These are phyloP conservation scores for Lasiodiplodia gonubiensis DNA, from an alignment of 2,329 filamentous ascomycete species.

Conservation along the genomic window DNA sequence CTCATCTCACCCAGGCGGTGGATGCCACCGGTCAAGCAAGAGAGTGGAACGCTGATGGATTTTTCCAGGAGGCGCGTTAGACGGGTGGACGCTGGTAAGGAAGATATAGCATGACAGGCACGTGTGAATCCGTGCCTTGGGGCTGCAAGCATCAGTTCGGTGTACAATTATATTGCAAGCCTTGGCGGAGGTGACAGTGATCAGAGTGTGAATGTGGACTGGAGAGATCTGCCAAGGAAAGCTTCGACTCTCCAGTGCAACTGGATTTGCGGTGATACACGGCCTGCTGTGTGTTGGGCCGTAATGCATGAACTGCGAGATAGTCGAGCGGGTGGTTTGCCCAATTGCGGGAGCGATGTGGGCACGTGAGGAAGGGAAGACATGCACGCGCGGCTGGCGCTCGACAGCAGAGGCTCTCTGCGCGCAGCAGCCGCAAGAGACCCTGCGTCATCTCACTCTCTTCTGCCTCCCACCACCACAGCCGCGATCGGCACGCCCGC, in stretches of 20 bases:
- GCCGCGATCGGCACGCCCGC: slow-evolving; percentile 2
- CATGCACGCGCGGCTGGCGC: slow-evolving; percentile 15
- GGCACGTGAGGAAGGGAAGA: too few relatives aligned
- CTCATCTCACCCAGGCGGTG: slow-evolving; percentile 1
- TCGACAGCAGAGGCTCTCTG: slow-evolving; percentile 14
- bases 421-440: slow-evolving; percentile 13
- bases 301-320: neutral
- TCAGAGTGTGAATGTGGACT: neutral
- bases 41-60: neutral
- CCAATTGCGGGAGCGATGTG: neutral
- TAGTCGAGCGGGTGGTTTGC: neutral
- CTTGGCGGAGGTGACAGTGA: neutral
- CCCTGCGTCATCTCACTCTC: slow-evolving; percentile 19
- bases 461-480: neutral
- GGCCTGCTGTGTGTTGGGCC: neutral
- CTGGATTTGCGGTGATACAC: neutral
- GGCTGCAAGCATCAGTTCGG: neutral
- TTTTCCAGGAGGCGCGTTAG: neutral
- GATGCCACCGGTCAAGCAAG: neutral
- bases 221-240: neutral
- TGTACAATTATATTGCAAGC: too few relatives aligned
- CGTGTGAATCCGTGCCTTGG: neutral
- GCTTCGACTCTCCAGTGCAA: neutral
- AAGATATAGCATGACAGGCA: neutral
- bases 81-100: neutral